Base-by-base conservation (phyloP, 148 eudicot genomes). In the Persicaria tinctoria region DNA sequence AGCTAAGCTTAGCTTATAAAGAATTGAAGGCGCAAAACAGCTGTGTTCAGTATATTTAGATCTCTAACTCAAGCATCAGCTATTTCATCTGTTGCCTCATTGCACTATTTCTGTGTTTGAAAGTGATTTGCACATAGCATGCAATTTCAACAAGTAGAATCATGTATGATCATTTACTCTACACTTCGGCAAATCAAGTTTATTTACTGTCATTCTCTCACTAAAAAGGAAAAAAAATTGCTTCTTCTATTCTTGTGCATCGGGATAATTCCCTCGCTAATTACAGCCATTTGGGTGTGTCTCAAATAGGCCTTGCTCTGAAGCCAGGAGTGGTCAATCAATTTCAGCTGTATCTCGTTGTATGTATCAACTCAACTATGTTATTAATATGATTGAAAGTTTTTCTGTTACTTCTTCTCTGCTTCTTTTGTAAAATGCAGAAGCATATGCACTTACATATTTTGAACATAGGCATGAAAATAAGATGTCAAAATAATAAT, bases 281-380 rank as follows among this genome's bases (percentile, higher is more conserved):
- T 13, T 44, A 13, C 70, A 5, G 38, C 41, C 70, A 13, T 41
- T 38, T 13, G 47, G 17, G 70, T 75, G 55, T 83, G 74, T 79
- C 41, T 79, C 46, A 78, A 72, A 71, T 83, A 95, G 99, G 99
- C 78, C 83, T 95, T 79, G 96, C 92, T 71, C 70, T 92, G 79
- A 95, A 95, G 86, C 99, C 97, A 46, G 88, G 92, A 56, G 97
- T 89, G 68, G 80, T 95, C 55, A 81, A 85, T 77, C 93, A 83
- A 77, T 86, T 90, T 81, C 99, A 95, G 70, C 82, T 87, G 51
- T 80, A 75, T 73, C 70, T 86, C 55, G 78, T 85, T 74, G 97
- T 92, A 92, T 74, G 86, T 83, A 50, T 73, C 60, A 41, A 11
- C 70, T 66, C 44, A 38, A 16, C 7, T 71, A 10, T 8, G 4